Evolutionary conservation across 1,139 yeast species (phyloP).

Genomic region (Geotrichum siamense): DNA sequence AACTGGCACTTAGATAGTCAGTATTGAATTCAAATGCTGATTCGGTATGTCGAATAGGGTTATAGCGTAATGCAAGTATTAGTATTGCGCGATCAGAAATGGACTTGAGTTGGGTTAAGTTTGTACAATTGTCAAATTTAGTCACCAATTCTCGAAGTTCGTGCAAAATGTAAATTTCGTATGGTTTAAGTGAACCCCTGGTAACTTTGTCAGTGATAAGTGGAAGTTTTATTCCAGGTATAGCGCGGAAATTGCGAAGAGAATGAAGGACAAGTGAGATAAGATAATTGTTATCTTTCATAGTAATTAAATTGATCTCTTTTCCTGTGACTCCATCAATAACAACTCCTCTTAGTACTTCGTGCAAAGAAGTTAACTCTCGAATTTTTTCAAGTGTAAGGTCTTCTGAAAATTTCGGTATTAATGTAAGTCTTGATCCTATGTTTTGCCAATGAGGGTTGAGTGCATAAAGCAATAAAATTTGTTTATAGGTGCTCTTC

Average conservation of each 20-base stretch:
- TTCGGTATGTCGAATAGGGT: neutral
- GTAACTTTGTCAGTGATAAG: neutral
- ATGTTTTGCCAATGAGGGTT: neutral
- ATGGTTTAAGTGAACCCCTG: neutral
- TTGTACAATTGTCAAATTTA: neutral
- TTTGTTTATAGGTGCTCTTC: neutral
- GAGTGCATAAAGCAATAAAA: neutral
- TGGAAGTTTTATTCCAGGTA: neutral
- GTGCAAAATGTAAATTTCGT: neutral
- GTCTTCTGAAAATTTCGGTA: neutral
- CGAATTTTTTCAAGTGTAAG: neutral
- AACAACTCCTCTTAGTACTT: neutral
- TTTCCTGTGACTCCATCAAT: neutral
- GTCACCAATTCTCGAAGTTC: neutral
- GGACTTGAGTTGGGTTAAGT: neutral
- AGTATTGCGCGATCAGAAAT: neutral
- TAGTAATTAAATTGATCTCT: neutral
- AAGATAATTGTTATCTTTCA: neutral
- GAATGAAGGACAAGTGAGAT: neutral
- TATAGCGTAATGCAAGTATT: neutral
- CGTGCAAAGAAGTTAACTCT: neutral
- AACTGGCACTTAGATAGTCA: neutral
- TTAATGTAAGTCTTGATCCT: neutral
- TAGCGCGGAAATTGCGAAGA: neutral
- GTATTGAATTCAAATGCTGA: neutral